Percentiles rank a stretch among this genome's conserved stretches.
phyloP scores from a whole-genome alignment of 306 rosid species.

The Prunus armeniaca region DNA sequence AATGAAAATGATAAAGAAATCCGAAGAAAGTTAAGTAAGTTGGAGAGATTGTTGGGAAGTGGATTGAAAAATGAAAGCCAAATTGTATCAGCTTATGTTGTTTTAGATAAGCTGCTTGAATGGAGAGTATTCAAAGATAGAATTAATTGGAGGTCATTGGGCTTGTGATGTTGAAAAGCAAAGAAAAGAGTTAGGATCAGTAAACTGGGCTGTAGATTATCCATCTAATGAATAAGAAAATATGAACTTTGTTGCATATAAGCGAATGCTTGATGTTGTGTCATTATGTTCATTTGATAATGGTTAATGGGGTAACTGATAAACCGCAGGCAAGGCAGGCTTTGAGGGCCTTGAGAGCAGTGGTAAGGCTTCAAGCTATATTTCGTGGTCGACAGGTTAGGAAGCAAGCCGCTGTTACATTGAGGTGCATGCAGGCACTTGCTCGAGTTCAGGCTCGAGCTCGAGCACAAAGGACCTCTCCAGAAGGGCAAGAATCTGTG shows the following conservation, averaged over 20 bases:
- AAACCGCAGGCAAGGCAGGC: conserved; percentile 68
- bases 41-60: background rate
- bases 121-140: background rate
- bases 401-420: conserved; percentile 85
- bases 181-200: background rate
- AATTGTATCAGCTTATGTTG: background rate
- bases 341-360: conserved; percentile 76
- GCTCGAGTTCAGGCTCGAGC: conserved; percentile 73
- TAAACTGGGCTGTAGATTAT: background rate
- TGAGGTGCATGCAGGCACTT: conserved; percentile 95
- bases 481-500: conserved; percentile 31
- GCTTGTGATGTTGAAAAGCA: background rate
- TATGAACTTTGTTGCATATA: background rate
- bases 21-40: background rate
- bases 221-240: background rate
- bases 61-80: background rate
- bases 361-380: conserved; percentile 94
- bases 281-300: background rate
- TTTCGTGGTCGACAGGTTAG: conserved; percentile 77
- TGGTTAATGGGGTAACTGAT: background rate
- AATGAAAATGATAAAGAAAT: background rate
- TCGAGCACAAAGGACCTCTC: conserved; percentile 41
- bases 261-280: background rate
- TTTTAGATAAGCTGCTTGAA: background rate
- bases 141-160: background rate